phyloP scores from a whole-genome alignment of 768 basidiomycete genomes.

The Panaeolus papilionaceus region DNA sequence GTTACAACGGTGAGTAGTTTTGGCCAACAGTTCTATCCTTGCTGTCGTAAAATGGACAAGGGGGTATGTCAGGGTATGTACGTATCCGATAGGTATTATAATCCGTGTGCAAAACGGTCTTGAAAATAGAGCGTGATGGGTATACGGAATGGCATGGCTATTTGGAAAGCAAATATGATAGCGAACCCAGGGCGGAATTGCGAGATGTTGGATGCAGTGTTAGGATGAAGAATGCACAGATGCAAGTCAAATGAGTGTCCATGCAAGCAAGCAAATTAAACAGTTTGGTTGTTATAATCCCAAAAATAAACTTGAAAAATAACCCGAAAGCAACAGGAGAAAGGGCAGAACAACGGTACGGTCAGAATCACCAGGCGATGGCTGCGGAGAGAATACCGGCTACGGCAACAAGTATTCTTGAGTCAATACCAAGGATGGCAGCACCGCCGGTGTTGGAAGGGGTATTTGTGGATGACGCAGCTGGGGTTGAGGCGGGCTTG shows the following conservation, averaged over 20 bases:
- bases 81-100: background rate
- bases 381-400: constrained; percentile 6
- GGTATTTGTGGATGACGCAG: background rate
- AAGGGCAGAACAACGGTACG: background rate
- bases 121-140: background rate
- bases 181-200: background rate
- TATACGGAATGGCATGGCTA: background rate
- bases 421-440: constrained; percentile 4
- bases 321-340: background rate
- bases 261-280: constrained; percentile 6
- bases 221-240: background rate
- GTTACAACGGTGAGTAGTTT: background rate
- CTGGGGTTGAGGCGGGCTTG: background rate
- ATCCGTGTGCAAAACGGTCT: background rate
- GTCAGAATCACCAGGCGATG: constrained; percentile 9
- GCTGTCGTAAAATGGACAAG: background rate
- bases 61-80: background rate
- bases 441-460: constrained; percentile 5
- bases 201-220: background rate
- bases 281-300: constrained; percentile 2
- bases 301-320: background rate
- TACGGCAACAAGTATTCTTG: background rate
- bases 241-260: constrained; percentile 4
- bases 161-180: background rate
- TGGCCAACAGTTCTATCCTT: background rate